These are phyloP conservation scores for Nyctanthes arbortristis DNA, from an alignment of 257 asterid species.

Conservation along the genomic window DNA sequence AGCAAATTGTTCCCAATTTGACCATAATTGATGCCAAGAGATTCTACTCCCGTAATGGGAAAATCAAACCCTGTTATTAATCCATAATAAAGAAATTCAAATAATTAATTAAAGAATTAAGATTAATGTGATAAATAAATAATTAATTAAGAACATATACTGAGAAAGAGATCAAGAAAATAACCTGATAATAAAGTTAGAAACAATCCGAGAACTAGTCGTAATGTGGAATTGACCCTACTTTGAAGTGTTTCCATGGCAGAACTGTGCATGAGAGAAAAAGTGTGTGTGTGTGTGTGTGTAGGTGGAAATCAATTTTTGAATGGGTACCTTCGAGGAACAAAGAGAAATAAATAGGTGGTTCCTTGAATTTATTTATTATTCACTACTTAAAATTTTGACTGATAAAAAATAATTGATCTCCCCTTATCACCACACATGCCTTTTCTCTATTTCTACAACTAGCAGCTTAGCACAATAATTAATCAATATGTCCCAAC, in stretches of 20 bases:
- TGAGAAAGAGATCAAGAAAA: not conserved
- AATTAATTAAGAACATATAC: not conserved
- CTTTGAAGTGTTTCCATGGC: conserved; percentile 22
- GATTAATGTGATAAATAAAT: too few relatives aligned
- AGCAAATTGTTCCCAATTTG: conserved; percentile 82
- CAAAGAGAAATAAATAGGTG: conserved; percentile 8
- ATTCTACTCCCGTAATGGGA: conserved; percentile 35
- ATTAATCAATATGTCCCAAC: too few relatives aligned
- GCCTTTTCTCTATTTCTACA: too few relatives aligned
- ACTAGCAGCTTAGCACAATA: too few relatives aligned
- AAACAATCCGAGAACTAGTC: conserved; percentile 27
- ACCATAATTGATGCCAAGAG: conserved; percentile 87
- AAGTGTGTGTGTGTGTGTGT: too few relatives aligned
- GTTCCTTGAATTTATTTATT: too few relatives aligned
- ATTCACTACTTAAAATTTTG: too few relatives aligned
- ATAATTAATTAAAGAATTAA: not conserved
- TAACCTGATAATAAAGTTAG: conserved; percentile 31
- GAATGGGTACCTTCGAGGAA: too few relatives aligned
- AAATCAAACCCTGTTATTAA: conserved; percentile 32
- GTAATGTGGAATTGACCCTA: conserved; percentile 25
- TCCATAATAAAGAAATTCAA: conserved; percentile 9
- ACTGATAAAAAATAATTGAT: too few relatives aligned
- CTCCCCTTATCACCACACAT: too few relatives aligned
- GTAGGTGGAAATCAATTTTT: too few relatives aligned
- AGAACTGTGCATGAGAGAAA: too few relatives aligned